These are phyloP conservation scores for Beauveria sp. DNA, from an alignment of 2,329 filamentous ascomycete genomes.

Conservation along the genomic window DNA sequence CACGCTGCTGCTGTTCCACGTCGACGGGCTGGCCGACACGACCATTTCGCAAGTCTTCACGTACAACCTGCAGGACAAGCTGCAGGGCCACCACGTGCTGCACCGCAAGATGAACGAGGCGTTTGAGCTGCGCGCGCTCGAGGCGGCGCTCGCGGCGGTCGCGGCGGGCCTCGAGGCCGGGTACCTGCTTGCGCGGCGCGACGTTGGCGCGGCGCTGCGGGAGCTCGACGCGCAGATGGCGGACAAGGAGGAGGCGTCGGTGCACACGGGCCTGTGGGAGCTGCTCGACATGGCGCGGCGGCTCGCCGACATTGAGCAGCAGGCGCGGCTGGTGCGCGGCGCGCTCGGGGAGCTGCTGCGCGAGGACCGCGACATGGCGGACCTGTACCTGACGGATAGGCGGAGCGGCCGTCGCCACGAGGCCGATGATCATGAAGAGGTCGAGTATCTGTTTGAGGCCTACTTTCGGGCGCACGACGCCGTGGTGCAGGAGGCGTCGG, in stretches of 20 bases:
- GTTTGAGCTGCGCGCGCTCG: conserved; percentile 27
- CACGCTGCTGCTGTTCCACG: conserved; percentile 22
- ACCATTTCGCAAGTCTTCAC: conserved; percentile 14
- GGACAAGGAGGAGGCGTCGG: conserved; percentile 14
- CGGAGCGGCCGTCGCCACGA: conserved; percentile 21
- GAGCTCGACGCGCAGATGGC: conserved; percentile 7
- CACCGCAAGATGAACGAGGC: conserved; percentile 18
- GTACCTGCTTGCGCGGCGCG: conserved; percentile 18
- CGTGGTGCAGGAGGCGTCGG: conserved; percentile 22
- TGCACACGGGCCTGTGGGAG: conserved; percentile 18
- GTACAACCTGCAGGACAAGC: conserved; percentile 18
- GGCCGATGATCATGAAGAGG: conserved; percentile 25
- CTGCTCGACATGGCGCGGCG: conserved; percentile 22
- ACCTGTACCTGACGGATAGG: conserved; percentile 27
- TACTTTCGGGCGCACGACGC: conserved; percentile 27
- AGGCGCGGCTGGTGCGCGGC: conserved; percentile 24
- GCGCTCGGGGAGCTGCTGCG: conserved; percentile 25
- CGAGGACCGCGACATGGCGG: conserved; percentile 28
- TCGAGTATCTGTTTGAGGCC: conserved; percentile 29
- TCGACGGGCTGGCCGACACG: conserved; percentile 12
- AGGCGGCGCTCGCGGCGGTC: conserved; percentile 26
- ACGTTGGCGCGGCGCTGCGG: conserved; percentile 10
- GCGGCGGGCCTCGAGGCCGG: conserved; percentile 26
- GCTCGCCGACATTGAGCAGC: conserved; percentile 23
- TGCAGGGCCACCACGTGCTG: conserved; percentile 15